phyloP scores from a whole-genome alignment of 1,284 basidiomycete genomes.

The Moniliophthora roreri region DNA sequence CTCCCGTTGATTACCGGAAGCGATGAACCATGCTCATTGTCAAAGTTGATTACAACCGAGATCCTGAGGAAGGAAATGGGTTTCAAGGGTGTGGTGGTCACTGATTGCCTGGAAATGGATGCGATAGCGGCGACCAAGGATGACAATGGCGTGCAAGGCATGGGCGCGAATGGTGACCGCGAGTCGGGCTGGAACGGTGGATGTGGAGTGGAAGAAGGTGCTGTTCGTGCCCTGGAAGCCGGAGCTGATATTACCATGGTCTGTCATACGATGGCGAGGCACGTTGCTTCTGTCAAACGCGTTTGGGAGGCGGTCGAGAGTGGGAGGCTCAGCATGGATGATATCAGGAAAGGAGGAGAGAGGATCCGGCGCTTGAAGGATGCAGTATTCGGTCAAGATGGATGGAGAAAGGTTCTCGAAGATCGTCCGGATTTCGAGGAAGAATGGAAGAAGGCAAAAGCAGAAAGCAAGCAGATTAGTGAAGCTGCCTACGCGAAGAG shows the following conservation, averaged over 20 bases:
- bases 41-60: constrained; percentile 48
- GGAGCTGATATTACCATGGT: constrained; percentile 73
- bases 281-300: constrained; percentile 50
- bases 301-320: constrained; percentile 47
- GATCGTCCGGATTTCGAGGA: constrained; percentile 18
- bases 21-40: constrained; percentile 58
- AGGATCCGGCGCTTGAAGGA: constrained; percentile 52
- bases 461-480: constrained; percentile 42
- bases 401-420: neutral
- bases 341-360: constrained; percentile 39
- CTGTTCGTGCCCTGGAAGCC: constrained; percentile 53
- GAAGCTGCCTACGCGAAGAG: constrained; percentile 44
- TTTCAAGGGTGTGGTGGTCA: constrained; percentile 58
- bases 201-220: constrained; percentile 52
- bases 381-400: constrained; percentile 38
- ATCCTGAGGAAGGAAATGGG: constrained; percentile 48
- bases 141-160: neutral
- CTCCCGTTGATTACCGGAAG: constrained; percentile 54
- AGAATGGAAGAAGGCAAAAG: constrained; percentile 35
- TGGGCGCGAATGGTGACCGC: constrained; percentile 4
- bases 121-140: constrained; percentile 42
- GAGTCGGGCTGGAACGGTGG: constrained; percentile 29
- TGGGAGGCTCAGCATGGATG: constrained; percentile 39
- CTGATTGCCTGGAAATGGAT: constrained; percentile 73
- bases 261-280: constrained; percentile 57